Base-by-base conservation (phyloP, 495 filamentous ascomycete genomes). In the Achaetomiella virescens region DNA sequence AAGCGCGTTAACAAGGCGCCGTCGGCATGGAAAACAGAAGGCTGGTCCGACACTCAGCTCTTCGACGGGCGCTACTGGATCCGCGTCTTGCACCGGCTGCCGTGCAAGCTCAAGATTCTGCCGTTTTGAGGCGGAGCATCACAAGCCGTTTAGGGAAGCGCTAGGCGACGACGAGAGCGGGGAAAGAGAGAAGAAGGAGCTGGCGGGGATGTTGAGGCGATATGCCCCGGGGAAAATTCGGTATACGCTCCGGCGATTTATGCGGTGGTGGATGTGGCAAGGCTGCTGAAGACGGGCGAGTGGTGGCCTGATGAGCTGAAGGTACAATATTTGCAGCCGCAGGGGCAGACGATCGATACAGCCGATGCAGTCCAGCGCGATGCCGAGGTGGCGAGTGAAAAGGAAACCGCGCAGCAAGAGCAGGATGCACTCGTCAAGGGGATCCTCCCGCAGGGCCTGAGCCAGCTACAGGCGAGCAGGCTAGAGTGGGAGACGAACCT, bases 31-130 rank as follows among this genome's bases (percentile, higher is more conserved):
- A 43, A 54, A 8, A 43, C 38, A 54, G 42, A 46, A 6, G 37
- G n/a, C 29, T 64, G 70, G 73, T 66, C 61, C n/a, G 29, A 55
- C 0, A 84, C 78, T 78, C 59, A 60, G 3, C 72, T 93, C 1
- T 96, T 83, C 80, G 92, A 97, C 66, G 80, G 85, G 10, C 80
- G 92, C 9, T 96, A 80, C 72, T 97, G 92, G 92, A 71, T 95
- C 35, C 79, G 84, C 4, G 38, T 90, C 11, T 59, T 64, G 15
- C 74, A 78, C 57, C 65, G 61, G 15, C 58, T 75, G 0, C 61
- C 65, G 2, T 60, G 60, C 52, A 49, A 62, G 3, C 22, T 85
- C 1, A 43, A 70, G 11, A 54, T 87, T 20, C 75, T 76, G 6
- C 81, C 84, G 2, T 77, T 85, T n/a, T 54, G 66, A 75, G 21